Conservation (phyloP, 352 stramenopile species). For the Plasmopara muralis region DNA sequence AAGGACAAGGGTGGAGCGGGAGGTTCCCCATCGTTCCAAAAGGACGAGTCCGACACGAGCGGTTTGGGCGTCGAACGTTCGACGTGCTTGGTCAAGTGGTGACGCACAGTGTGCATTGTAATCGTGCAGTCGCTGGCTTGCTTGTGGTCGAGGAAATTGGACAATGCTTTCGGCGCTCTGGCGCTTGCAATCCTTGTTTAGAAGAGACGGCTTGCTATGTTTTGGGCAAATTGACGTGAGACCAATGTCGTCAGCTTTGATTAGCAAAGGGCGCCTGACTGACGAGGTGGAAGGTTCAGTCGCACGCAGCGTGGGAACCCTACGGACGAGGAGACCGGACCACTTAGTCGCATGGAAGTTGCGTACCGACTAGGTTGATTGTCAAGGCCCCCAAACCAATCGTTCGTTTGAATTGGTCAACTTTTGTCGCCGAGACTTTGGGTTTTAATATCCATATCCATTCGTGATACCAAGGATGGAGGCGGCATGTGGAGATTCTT, state of each 20-base stretch:
- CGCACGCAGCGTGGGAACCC: background rate
- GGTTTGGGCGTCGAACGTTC: constrained; percentile 5
- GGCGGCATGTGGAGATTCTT: too few species aligned
- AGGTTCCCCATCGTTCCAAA: constrained; percentile 15
- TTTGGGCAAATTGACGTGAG: background rate
- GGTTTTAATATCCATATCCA: too few species aligned
- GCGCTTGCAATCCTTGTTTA: background rate
- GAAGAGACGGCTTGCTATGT: background rate
- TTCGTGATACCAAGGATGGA: too few species aligned
- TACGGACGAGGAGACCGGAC: too few species aligned
- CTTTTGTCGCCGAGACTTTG: too few species aligned
- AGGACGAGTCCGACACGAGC: constrained; percentile 5
- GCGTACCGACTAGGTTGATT: too few species aligned
- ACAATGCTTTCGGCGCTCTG: background rate
- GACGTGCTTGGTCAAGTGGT: constrained; percentile 7
- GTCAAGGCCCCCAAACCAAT: too few species aligned
- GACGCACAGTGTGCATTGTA: constrained; percentile 3
- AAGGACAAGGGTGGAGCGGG: constrained; percentile 12
- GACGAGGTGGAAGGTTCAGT: background rate
- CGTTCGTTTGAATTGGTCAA: too few species aligned
- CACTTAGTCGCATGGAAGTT: too few species aligned
- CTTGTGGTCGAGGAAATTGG: background rate
- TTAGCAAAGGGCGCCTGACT: background rate
- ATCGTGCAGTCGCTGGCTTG: background rate
- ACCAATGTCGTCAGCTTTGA: background rate